Percentiles rank a stretch among this genome's conserved stretches.
phyloP scores from a whole-genome alignment of 768 basidiomycete genomes.

The Mycena albidolilacea region DNA sequence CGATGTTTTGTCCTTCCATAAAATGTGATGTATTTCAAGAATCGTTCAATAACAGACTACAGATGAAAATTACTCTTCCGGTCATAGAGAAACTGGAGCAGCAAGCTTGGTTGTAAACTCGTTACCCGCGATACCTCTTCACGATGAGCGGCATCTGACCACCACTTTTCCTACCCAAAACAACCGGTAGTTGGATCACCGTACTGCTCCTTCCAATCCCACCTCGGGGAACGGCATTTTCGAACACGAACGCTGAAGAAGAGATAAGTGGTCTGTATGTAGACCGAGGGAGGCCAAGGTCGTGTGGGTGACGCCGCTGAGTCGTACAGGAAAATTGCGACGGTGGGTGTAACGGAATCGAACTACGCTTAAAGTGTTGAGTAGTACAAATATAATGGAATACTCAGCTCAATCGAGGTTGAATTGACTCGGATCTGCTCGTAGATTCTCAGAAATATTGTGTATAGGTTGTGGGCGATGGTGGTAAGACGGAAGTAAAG shows the following conservation, averaged over 20 bases:
- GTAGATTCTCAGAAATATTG: too few relatives aligned
- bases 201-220: conserved; percentile 23
- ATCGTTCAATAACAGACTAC: neutral
- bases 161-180: neutral
- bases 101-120: neutral
- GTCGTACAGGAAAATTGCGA: too few relatives aligned
- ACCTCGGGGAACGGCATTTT: conserved; percentile 36
- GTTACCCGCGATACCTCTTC: neutral
- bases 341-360: too few relatives aligned
- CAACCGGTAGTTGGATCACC: conserved; percentile 6
- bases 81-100: neutral
- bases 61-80: neutral
- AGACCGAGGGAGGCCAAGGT: too few relatives aligned
- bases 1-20: neutral
- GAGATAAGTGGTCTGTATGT: too few relatives aligned
- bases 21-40: neutral
- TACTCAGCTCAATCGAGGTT: too few relatives aligned
- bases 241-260: conserved; percentile 68
- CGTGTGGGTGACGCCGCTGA: too few relatives aligned
- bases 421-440: too few relatives aligned
- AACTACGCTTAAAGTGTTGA: too few relatives aligned
- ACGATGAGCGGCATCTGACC: conserved; percentile 21
- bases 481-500: too few relatives aligned
- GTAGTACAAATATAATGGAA: too few relatives aligned
- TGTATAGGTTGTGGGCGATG: too few relatives aligned